Conservation (phyloP, 164 flowering plant species). For the Piper longum region DNA sequence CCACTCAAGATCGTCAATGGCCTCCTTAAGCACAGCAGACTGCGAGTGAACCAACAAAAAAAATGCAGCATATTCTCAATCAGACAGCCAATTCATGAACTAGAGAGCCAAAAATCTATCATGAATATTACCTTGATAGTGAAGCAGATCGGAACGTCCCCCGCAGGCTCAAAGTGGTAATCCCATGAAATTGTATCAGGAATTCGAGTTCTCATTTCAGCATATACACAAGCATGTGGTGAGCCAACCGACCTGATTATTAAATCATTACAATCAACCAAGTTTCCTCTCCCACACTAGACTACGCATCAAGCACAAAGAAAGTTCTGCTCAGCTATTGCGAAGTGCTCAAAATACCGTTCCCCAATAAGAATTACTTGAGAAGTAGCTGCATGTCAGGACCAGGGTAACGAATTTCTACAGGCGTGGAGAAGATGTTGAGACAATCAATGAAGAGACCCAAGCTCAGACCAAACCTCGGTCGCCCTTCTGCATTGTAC, state of each 20-base stretch:
- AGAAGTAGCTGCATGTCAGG: slow-evolving; percentile 98
- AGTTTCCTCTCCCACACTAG: too few relatives aligned
- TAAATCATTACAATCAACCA: too few relatives aligned
- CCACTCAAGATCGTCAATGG: slow-evolving; percentile 98
- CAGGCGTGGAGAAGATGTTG: slow-evolving; percentile 54
- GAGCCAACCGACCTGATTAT: slow-evolving; percentile 63
- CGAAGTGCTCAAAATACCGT: too few relatives aligned
- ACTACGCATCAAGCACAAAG: too few relatives aligned
- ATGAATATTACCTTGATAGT: slow-evolving; percentile 58
- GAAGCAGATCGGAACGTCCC: slow-evolving; percentile 62
- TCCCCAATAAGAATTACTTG: slow-evolving; percentile 30
- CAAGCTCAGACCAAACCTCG: slow-evolving; percentile 77
- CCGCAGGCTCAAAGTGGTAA: slow-evolving; percentile 87
- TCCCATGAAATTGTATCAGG: slow-evolving; percentile 93
- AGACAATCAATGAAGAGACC: slow-evolving; percentile 78
- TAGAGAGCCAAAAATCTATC: too few relatives aligned
- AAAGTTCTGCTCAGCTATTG: too few relatives aligned
- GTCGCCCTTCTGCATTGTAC: slow-evolving; percentile 49
- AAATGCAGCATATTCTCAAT: too few relatives aligned
- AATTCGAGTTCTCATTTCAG: slow-evolving; percentile 82
- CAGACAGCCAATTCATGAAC: too few relatives aligned
- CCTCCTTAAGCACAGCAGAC: slow-evolving; percentile 93
- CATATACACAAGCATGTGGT: slow-evolving; percentile 65
- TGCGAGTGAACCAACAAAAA: slow-evolving; percentile 7
- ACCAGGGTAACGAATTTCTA: slow-evolving; percentile 85